Evolutionary conservation across 108 stramenopile species (phyloP), one percentile per base, ranked within the genome.

Genomic region (Pelagomonas calceolata): DNA sequence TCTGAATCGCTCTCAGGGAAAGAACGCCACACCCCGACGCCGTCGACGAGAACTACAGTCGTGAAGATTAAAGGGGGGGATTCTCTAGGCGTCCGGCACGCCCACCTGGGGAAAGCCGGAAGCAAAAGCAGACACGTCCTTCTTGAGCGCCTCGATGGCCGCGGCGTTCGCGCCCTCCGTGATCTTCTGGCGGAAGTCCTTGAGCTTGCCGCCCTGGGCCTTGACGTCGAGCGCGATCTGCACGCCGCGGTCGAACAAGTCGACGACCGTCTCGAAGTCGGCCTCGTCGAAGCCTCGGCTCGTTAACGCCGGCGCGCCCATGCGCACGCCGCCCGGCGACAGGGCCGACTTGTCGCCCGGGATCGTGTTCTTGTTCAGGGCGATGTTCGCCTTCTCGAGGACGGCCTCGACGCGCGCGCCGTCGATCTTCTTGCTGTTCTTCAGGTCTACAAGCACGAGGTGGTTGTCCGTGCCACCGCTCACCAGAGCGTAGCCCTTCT

Each of bases 381-480:
- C 92, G 71, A 96, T 93, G 81, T 91, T 93, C 30, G 90, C 93
- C 76, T 98, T 63, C 77, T 99, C 99, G 72, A 98, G 76, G 36
- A 99, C 81, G 14, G 95, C 85, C 81, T 99, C 99, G 30, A 98
- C 99, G 51, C 99, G 90, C 34, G 99, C 97, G 29, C 96, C 96
- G 81, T 97, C 96, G 71, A 97, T 88, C 39, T 79, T 76, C 32
- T 83, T 82, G 67, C 89, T 88, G 31, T 92, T 80, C 81, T 97
- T 99, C 70, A 99, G 85, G 84, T 99, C 93, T 12, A 98, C 95
- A 66, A 98, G 85, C 21, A 98, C 88, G 35, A 99, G 89, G 83
- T 99, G 99, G 81, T 99, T 99, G 85, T 97, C 95, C 37, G 99
- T 99, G 64, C 99, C 99, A 35, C 97, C 97, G 74, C 90, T 90